phyloP scores from a whole-genome alignment of 108 stramenopile species.

The Nannochloropsis gaditana region DNA sequence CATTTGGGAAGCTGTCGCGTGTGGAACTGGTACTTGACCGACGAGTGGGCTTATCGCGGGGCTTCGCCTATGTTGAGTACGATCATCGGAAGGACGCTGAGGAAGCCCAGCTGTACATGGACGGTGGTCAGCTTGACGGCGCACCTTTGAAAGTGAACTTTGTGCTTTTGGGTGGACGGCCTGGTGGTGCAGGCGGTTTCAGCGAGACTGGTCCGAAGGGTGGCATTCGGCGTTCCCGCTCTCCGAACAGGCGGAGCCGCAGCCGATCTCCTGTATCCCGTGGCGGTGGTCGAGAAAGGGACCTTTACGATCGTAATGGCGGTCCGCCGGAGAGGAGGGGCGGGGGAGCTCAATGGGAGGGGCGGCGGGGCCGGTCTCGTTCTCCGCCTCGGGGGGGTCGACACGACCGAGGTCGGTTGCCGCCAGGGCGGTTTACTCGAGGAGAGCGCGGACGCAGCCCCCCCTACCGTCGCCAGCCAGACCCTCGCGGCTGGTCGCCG shows the following conservation, averaged over 20 bases:
- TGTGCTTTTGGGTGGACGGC: not conserved
- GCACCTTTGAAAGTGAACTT: not conserved
- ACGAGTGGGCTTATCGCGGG: constrained; percentile 2
- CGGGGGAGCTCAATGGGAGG: not conserved
- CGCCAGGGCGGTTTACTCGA: not conserved
- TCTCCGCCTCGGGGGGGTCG: not conserved
- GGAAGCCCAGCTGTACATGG: constrained; percentile 7
- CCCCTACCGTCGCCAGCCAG: constrained; percentile 3
- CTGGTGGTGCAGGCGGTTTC: not conserved
- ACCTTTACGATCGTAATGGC: not conserved
- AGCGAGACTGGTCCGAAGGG: not conserved
- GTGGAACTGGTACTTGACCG: constrained; percentile 34
- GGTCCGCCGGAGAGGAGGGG: not conserved
- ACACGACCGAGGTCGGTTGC: not conserved
- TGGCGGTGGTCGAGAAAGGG: not conserved
- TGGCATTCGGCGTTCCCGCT: not conserved
- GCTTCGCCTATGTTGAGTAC: constrained; percentile 23
- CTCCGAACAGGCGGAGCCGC: not conserved
- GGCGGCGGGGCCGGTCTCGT: not conserved
- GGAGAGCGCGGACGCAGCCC: constrained; percentile 10
- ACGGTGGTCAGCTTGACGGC: constrained; percentile 2
- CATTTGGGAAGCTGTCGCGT: constrained; percentile 21
- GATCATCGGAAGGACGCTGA: constrained; percentile 12
- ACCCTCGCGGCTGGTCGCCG: not conserved
- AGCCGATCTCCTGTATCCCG: not conserved